These are phyloP conservation scores for Eucalyptus marginata DNA, from an alignment of 345 rosid genomes.

Conservation along the genomic window DNA sequence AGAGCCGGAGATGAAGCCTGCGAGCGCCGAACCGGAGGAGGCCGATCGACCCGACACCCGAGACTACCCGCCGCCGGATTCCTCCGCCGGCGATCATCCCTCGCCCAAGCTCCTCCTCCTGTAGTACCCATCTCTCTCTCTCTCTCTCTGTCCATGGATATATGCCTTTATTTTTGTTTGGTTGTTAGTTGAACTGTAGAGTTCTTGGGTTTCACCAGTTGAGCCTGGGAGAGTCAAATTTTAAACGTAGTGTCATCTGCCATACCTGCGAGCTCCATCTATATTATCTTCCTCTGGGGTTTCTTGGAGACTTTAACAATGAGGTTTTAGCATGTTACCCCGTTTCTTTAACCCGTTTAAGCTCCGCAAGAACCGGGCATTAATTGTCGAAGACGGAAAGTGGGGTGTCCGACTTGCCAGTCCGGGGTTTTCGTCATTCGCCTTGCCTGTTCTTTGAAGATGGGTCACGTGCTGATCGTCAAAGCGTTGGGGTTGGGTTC, in stretches of 20 bases:
- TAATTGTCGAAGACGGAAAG: background rate
- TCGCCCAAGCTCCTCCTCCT: slow-evolving; percentile 74
- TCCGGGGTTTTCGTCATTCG: background rate
- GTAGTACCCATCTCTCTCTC: slow-evolving; percentile 9
- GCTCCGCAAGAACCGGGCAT: background rate
- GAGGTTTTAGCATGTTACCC: background rate
- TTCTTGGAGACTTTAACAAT: background rate
- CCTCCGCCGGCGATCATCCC: slow-evolving; percentile 65
- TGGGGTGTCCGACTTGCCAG: background rate
- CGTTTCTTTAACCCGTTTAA: background rate
- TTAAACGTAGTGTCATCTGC: background rate
- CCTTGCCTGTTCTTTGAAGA: background rate
- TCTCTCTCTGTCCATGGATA: background rate
- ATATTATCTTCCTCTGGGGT: background rate
- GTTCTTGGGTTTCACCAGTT: background rate
- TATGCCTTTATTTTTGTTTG: background rate
- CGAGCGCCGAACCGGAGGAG: slow-evolving; percentile 58
- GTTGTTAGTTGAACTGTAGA: background rate
- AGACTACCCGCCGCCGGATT: slow-evolving; percentile 73
- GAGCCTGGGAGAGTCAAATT: background rate
- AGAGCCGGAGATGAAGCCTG: slow-evolving; percentile 17
- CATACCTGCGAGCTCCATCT: background rate
- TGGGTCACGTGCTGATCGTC: background rate
- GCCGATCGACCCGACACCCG: slow-evolving; percentile 72
- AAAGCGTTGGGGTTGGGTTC: background rate